Evolutionary conservation across 257 asterid genomes (phyloP).

Genomic region (Penstemon davidsonii): DNA sequence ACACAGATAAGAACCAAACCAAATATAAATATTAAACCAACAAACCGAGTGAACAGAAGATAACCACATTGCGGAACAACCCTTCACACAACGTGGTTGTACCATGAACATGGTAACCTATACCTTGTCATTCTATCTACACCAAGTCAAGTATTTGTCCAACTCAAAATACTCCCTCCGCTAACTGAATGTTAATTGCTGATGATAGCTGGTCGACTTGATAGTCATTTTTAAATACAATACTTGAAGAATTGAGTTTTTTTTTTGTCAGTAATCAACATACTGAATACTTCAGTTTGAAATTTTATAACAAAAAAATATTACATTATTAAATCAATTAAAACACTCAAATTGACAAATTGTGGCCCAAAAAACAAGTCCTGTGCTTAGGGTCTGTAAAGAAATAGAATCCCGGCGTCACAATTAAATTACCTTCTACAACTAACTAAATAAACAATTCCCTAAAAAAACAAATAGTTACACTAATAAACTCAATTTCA

Average conservation of each 20-base stretch:
- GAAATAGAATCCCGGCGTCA: not conserved
- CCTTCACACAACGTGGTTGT: not conserved
- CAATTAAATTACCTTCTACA: not conserved
- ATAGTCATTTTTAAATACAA: too few species aligned
- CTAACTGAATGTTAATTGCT: too few species aligned
- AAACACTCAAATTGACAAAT: not conserved
- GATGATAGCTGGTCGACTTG: too few species aligned
- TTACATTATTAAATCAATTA: not conserved
- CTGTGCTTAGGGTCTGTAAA: not conserved
- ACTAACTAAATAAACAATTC: not conserved
- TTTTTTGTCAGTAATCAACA: not conserved
- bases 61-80: not conserved
- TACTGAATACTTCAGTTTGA: not conserved
- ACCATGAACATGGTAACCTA: not conserved
- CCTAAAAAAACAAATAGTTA: not conserved
- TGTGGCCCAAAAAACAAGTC: not conserved
- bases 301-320: not conserved
- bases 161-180: not conserved
- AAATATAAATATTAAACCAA: not conserved
- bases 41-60: not conserved
- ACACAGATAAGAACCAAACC: constrained; percentile 5
- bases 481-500: not conserved
- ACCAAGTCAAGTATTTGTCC: constrained; percentile 1
- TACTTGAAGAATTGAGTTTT: too few species aligned
- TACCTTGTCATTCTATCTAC: not conserved